These are phyloP conservation scores for Fomitopsis pulvina DNA, from an alignment of 768 basidiomycete genomes.

Conservation along the genomic window DNA sequence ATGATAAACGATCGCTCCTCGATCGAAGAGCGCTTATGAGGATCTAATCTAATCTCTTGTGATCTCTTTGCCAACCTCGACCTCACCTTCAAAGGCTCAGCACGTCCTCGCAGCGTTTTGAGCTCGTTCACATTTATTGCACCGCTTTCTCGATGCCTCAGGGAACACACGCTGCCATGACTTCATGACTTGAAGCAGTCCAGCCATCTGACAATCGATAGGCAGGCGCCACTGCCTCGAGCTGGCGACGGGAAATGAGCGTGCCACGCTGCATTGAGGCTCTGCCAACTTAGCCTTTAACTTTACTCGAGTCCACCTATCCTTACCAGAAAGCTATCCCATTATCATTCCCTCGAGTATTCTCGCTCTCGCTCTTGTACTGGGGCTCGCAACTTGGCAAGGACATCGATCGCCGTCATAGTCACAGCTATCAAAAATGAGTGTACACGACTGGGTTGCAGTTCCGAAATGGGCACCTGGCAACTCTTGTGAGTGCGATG, in stretches of 20 bases:
- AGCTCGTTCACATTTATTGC: background rate
- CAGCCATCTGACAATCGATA: background rate
- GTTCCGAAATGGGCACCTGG: constrained; percentile 17
- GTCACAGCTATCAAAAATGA: background rate
- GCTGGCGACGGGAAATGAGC: background rate
- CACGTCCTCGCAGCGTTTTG: background rate
- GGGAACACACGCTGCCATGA: background rate
- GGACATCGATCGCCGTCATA: no score
- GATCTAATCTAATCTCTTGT: constrained; percentile 9
- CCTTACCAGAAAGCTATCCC: no score
- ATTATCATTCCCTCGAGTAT: no score
- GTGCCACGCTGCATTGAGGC: background rate
- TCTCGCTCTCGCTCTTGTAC: no score
- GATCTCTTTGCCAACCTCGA: background rate
- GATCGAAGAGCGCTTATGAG: background rate
- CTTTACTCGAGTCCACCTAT: background rate
- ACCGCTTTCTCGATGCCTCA: background rate
- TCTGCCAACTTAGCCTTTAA: background rate
- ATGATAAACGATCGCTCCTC: background rate
- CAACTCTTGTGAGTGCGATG: constrained; percentile 8
- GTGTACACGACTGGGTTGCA: background rate
- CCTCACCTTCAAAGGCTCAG: background rate
- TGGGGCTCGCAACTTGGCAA: no score
- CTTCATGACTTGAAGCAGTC: background rate
- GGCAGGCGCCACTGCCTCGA: background rate